Percentiles rank a stretch among this genome's conserved stretches.
These are phyloP conservation scores for Thelonectria rubi DNA, from an alignment of 2,329 filamentous ascomycete species.

Conservation along the genomic window DNA sequence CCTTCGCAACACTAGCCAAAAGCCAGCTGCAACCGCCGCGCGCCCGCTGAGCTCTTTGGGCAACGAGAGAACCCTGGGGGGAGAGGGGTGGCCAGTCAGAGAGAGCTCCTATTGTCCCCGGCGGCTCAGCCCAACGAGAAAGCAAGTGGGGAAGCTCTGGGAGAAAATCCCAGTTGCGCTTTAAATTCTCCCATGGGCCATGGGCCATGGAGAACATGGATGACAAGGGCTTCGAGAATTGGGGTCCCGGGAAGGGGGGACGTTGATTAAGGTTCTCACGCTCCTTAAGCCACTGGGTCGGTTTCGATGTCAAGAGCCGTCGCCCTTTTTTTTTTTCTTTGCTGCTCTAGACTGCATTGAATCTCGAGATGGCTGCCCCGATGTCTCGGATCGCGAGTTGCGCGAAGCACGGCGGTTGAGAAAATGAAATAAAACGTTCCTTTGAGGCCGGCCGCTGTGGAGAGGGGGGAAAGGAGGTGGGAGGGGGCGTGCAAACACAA, in stretches of 20 bases:
- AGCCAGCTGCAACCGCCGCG: neutral
- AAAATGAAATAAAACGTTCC: neutral
- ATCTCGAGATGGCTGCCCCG: neutral
- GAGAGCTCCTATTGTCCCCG: neutral
- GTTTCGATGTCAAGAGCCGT: conserved; percentile 22
- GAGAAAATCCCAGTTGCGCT: neutral
- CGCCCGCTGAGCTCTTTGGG: neutral
- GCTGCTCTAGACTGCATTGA: conserved; percentile 2
- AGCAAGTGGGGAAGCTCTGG: neutral
- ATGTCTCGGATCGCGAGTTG: no score
- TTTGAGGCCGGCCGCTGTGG: neutral
- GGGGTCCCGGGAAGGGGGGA: conserved; percentile 26
- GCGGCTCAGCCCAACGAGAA: conserved; percentile 12
- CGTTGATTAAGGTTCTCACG: conserved; percentile 44
- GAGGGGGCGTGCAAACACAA: neutral
- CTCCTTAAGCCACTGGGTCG: conserved; percentile 38
- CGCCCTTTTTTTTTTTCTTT: neutral
- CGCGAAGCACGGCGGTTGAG: no score
- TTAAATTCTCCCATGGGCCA: conserved; percentile 4
- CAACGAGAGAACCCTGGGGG: neutral
- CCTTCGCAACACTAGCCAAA: neutral
- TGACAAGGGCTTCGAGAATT: conserved; percentile 1
- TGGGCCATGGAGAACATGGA: neutral
- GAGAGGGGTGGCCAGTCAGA: neutral
- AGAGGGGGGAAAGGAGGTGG: neutral